Percentiles rank a stretch among this genome's conserved stretches.
Evolutionary conservation across 176 grass and related monocot species (phyloP).

Genomic region (Olyra latifolia): DNA sequence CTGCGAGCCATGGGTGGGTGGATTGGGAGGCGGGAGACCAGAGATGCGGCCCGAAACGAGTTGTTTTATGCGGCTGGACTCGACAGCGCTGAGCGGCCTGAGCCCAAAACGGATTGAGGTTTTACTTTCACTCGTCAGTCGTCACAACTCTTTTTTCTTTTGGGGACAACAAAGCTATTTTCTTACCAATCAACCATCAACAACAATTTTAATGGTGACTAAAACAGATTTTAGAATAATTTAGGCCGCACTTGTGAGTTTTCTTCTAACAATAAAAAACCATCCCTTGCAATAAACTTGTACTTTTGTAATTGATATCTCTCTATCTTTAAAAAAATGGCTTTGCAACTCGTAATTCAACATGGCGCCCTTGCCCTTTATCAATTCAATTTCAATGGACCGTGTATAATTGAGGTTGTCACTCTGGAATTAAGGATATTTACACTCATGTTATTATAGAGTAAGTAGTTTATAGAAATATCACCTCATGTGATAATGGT

Average conservation of each 20-base stretch:
- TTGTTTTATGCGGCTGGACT: not conserved
- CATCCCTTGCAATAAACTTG: no score
- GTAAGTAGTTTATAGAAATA: no score
- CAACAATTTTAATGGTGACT: not conserved
- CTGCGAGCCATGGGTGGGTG: constrained; percentile 30
- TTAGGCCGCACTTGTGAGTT: not conserved
- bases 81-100: no score
- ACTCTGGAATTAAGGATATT: not conserved
- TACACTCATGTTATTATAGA: no score
- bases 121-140: no score
- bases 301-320: no score
- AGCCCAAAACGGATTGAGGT: no score
- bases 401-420: not conserved
- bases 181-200: not conserved
- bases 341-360: not conserved
- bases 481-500: no score
- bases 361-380: not conserved
- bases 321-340: not conserved
- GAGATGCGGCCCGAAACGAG: not conserved
- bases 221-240: not conserved
- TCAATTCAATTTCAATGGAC: not conserved
- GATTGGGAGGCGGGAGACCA: not conserved
- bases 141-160: not conserved
- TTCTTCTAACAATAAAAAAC: no score
- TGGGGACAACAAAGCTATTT: not conserved